A percentile compares a stretch with the other conserved stretches of the same genome.
These are phyloP conservation scores for Diaporthe vaccinii DNA, from an alignment of 2,329 filamentous ascomycete species.

Conservation along the genomic window DNA sequence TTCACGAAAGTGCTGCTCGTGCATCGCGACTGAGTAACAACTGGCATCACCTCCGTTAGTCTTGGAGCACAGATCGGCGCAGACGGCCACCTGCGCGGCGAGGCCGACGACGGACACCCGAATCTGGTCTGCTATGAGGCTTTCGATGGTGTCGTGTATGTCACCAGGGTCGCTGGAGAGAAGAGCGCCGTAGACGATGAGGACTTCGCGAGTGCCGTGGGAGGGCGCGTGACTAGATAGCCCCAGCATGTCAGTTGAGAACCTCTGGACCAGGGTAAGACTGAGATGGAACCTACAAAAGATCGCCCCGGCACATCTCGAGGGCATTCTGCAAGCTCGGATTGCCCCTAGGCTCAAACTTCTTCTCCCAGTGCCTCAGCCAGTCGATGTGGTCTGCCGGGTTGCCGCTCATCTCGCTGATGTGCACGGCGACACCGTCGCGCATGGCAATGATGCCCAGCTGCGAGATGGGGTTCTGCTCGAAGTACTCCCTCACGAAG, in stretches of 20 bases:
- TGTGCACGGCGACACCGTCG: conserved; percentile 86
- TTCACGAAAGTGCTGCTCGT: conserved; percentile 90
- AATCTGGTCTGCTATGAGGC: conserved; percentile 85
- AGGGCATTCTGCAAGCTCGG: conserved; percentile 93
- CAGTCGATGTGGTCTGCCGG: conserved; percentile 88
- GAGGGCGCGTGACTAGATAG: conserved; percentile 82
- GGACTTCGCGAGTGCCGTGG: conserved; percentile 92
- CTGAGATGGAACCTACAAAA: conserved; percentile 72
- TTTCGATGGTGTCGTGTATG: conserved; percentile 89
- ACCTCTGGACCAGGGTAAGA: not conserved
- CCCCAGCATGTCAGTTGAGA: conserved; percentile 40
- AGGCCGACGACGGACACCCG: conserved; percentile 91
- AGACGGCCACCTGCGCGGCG: conserved; percentile 92
- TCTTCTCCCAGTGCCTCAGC: conserved; percentile 75
- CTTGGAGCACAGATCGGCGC: conserved; percentile 86
- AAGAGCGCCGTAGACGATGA: conserved; percentile 92
- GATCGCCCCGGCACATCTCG: conserved; percentile 90
- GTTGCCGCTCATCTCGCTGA: conserved; percentile 93
- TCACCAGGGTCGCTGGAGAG: conserved; percentile 94
- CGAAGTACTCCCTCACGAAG: conserved; percentile 95
- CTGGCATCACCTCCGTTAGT: conserved; percentile 86
- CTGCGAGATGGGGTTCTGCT: conserved; percentile 98
- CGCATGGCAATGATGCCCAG: conserved; percentile 93
- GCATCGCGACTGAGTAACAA: conserved; percentile 85
- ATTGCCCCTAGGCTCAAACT: conserved; percentile 78